A percentile compares a stretch with the other conserved stretches of the same genome.
These are phyloP conservation scores for Moricandia arvensis DNA, from an alignment of 345 rosid genomes.

Conservation along the genomic window DNA sequence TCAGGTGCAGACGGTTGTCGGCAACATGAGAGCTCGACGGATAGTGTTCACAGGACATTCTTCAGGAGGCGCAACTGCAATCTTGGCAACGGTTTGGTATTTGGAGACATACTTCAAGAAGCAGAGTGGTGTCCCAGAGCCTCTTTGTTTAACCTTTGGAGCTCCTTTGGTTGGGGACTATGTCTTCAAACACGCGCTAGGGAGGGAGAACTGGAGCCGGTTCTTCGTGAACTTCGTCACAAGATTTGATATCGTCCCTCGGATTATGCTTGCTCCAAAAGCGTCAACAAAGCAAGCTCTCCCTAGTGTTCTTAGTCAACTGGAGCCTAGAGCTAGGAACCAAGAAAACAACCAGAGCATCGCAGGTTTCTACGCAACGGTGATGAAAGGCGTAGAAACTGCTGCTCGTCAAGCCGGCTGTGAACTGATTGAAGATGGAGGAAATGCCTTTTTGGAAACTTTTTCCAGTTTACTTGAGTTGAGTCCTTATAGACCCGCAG, in stretches of 20 bases:
- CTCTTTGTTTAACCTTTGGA: slow-evolving; percentile 77
- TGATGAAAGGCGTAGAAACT: slow-evolving; percentile 54
- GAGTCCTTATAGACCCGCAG: slow-evolving; percentile 81
- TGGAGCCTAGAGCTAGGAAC: slow-evolving; percentile 7
- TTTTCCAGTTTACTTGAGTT: slow-evolving; percentile 53
- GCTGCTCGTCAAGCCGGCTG: slow-evolving; percentile 61
- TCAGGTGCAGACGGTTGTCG: slow-evolving; percentile 51
- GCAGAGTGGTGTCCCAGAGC: slow-evolving; percentile 1
- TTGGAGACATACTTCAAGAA: slow-evolving; percentile 38
- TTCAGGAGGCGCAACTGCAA: slow-evolving; percentile 73
- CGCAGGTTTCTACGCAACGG: slow-evolving; percentile 39
- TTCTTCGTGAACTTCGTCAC: slow-evolving; percentile 60
- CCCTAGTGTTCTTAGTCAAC: slow-evolving; percentile 30
- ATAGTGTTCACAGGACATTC: slow-evolving; percentile 87
- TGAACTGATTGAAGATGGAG: slow-evolving; percentile 64
- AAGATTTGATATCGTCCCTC: slow-evolving; percentile 71
- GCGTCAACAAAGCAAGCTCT: slow-evolving; percentile 36
- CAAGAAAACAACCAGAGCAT: slow-evolving; percentile 18
- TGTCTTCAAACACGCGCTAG: slow-evolving; percentile 61
- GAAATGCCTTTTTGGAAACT: slow-evolving; percentile 57
- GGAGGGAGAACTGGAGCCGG: slow-evolving; percentile 70
- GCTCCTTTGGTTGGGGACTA: slow-evolving; percentile 74
- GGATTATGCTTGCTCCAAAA: slow-evolving; percentile 56
- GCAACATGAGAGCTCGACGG: slow-evolving; percentile 30
- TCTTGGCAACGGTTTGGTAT: slow-evolving; percentile 65